These are phyloP conservation scores for Pythium pyrilobum DNA, from an alignment of 352 stramenopile genomes.

Conservation along the genomic window DNA sequence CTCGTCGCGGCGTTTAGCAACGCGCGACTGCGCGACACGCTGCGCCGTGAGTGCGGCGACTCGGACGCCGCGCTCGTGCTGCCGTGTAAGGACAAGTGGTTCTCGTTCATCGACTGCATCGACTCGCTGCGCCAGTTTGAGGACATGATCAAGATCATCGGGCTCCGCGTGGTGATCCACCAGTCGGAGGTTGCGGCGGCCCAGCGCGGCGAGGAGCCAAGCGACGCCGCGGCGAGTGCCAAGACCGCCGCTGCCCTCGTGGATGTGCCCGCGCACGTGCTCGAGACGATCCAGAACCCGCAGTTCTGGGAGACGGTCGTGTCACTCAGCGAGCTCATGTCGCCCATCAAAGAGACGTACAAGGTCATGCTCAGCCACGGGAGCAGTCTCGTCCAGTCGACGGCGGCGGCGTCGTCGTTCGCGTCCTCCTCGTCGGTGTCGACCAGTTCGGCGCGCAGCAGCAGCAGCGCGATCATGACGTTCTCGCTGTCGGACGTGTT, in stretches of 20 bases:
- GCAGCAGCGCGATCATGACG: conserved; percentile 16
- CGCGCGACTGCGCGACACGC: conserved; percentile 39
- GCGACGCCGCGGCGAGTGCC: conserved; percentile 8
- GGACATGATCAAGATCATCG: conserved; percentile 83
- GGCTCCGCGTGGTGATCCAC: conserved; percentile 21
- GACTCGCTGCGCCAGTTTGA: conserved; percentile 77
- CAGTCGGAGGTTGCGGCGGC: conserved; percentile 6
- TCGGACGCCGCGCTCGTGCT: conserved; percentile 43
- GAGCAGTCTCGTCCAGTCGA: not conserved
- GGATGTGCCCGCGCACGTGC: conserved; percentile 18
- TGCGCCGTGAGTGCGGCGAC: conserved; percentile 64
- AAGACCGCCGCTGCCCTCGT: conserved; percentile 26
- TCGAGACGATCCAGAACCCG: conserved; percentile 52
- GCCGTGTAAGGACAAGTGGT: conserved; percentile 46
- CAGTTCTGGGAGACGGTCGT: conserved; percentile 76
- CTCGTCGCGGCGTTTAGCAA: conserved; percentile 65
- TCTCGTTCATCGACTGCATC: conserved; percentile 77
- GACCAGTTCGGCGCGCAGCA: not conserved
- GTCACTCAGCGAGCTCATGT: conserved; percentile 71
- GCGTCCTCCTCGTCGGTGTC: not conserved
- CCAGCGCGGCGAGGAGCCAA: conserved; percentile 3
- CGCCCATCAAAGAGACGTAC: conserved; percentile 70
- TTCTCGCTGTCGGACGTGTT: conserved; percentile 67
- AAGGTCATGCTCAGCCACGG: conserved; percentile 48
- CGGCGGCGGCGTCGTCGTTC: not conserved